Percentiles rank a stretch among this genome's conserved stretches.
Evolutionary conservation across 257 asterid genomes (phyloP).

Genomic region (Echites panduratus): DNA sequence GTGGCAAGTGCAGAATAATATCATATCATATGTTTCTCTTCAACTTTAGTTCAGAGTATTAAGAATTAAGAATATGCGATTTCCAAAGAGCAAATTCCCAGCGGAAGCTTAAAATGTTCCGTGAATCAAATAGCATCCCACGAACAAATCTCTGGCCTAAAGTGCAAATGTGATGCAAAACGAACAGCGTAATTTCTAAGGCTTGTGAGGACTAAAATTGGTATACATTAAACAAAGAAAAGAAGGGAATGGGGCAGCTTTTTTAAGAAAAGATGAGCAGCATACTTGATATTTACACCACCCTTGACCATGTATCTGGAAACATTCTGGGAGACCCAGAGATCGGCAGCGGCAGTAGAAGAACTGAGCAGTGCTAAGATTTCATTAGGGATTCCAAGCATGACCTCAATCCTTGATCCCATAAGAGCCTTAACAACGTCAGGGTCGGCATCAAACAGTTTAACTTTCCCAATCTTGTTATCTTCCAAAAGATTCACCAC

Average conservation of each 20-base stretch:
- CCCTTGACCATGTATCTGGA: slow-evolving; percentile 66
- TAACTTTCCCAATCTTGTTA: slow-evolving; percentile 66
- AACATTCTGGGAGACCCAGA: slow-evolving; percentile 80
- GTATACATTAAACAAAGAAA: neutral
- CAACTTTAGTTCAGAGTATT: no score
- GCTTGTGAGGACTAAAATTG: neutral
- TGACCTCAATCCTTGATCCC: slow-evolving; percentile 85
- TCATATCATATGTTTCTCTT: no score
- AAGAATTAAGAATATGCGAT: no score
- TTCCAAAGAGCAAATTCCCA: no score
- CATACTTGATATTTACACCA: slow-evolving; percentile 73
- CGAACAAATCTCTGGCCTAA: no score
- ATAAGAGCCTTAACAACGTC: slow-evolving; percentile 46
- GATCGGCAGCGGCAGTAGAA: slow-evolving; percentile 56
- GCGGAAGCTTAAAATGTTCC: no score
- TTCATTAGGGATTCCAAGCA: slow-evolving; percentile 89
- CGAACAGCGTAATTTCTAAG: neutral
- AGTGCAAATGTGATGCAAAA: neutral
- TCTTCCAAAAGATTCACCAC: slow-evolving; percentile 76
- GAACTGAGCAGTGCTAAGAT: slow-evolving; percentile 51
- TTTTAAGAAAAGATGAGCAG: neutral
- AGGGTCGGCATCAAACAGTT: slow-evolving; percentile 83
- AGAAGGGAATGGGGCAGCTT: neutral
- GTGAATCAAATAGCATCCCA: no score
- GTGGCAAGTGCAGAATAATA: no score